Evolutionary conservation across 495 filamentous ascomycete species (phyloP).

Genomic region (Polyplosphaeria fusca): DNA sequence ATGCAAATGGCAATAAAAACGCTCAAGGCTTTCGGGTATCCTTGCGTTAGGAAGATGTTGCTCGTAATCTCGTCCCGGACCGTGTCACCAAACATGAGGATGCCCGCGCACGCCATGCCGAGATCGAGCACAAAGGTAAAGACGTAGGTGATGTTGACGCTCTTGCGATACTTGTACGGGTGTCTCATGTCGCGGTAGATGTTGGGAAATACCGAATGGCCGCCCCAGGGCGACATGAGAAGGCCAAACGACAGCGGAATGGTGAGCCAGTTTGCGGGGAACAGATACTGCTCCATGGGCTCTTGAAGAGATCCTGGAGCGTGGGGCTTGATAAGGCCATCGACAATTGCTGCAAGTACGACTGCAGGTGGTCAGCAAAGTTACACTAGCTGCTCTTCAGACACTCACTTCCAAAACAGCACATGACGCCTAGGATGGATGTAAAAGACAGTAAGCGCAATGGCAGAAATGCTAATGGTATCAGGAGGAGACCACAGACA

Average conservation of each 20-base stretch:
- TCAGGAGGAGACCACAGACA: conserved; percentile 72
- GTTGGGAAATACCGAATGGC: conserved; percentile 92
- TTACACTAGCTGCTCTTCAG: too few species aligned
- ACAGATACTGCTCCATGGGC: conserved; percentile 74
- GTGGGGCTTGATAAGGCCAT: conserved; percentile 79
- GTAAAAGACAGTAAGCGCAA: conserved; percentile 82
- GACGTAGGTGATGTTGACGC: conserved; percentile 76
- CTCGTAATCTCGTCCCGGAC: conserved; percentile 86
- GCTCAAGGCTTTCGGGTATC: conserved; percentile 72
- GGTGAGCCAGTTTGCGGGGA: conserved; percentile 83
- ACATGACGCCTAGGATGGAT: conserved; percentile 85
- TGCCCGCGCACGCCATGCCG: conserved; percentile 73
- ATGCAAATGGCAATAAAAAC: conserved; percentile 80
- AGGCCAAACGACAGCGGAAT: conserved; percentile 92
- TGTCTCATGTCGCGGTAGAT: conserved; percentile 98
- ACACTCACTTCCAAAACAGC: conserved; percentile 76
- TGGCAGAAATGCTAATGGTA: conserved; percentile 83
- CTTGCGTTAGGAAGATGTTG: conserved; percentile 69
- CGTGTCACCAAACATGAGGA: conserved; percentile 88
- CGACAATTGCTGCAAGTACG: conserved; percentile 72
- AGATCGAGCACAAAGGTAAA: conserved; percentile 85
- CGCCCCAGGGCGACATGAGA: conserved; percentile 95
- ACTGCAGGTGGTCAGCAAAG: conserved; percentile 54
- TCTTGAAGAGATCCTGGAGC: conserved; percentile 78
- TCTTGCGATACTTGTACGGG: conserved; percentile 75